Base-by-base conservation (phyloP, 2,329 filamentous ascomycete species). In the Verticillium klebahnii region DNA sequence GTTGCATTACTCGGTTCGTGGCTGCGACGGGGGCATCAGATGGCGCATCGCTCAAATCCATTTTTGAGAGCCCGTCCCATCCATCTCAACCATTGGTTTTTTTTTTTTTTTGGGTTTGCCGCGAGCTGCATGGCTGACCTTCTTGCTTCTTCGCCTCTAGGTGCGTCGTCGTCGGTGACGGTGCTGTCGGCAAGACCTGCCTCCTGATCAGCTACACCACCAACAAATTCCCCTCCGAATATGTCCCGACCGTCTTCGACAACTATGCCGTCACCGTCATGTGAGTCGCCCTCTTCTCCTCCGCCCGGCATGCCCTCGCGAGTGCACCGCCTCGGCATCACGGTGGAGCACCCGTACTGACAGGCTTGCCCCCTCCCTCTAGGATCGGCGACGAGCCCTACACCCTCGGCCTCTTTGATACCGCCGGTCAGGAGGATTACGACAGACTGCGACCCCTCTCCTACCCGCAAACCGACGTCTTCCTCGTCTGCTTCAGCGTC, bases 211-310 rank as follows among this genome's bases (percentile, higher is more conserved):
- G 92, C 77, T 99, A 99, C 81, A 99, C 95, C 67, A 99, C 95
- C 67, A 99, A 99, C 85, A 98, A 98, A 74, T 99, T 99, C 78
- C 95, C 95, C 39, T 97, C 93, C 72, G 95, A 99, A 93, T 99
- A 99, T 78, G 95, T 99, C 63, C 95, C 95, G 59, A 99, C 95
- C 34, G 95, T 99, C 67, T 99, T 99, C 78, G 95, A 99, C 79
- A 99, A 99, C 81, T 99, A 99, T 85, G 95, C 95, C 62, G 95
- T 99, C 76, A 99, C 95, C 68, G 95, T 99, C 69, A 99, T 99
- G 95, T 97, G 85, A 89, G 93, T 89, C 61, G 64, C 70, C 54
- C 29, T 56, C 54, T 56, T 19, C n/a, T 23, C 12, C 12, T 9
- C 45, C 34, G 34, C 14, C 34, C 9, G 14, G 34, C 34, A 36